phyloP scores from a whole-genome alignment of 345 rosid species.

The Citropsis articulata region DNA sequence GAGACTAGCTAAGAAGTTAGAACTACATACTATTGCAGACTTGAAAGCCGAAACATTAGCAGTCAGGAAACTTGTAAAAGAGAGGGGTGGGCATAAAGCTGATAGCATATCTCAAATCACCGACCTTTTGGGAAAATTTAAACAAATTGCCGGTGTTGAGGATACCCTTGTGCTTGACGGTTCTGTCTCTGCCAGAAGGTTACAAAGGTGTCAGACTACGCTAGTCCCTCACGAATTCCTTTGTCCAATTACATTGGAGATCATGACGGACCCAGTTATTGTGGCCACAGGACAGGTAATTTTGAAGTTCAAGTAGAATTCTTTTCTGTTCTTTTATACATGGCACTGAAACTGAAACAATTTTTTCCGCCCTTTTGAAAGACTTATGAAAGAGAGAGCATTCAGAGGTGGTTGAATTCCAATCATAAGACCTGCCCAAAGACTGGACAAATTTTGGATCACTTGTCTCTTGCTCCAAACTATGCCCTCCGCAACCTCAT shows the following conservation, averaged over 20 bases:
- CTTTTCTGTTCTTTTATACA: background rate
- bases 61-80: conserved; percentile 34
- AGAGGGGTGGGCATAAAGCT: conserved; percentile 32
- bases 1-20: conserved; percentile 55
- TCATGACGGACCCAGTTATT: conserved; percentile 67
- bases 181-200: conserved; percentile 28
- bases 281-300: conserved; percentile 71
- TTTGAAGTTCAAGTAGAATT: background rate
- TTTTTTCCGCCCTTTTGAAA: conserved; percentile 9
- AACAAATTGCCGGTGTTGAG: conserved; percentile 44
- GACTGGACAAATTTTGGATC: conserved; percentile 50
- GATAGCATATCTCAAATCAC: conserved; percentile 39
- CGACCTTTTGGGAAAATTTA: conserved; percentile 45
- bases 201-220: conserved; percentile 35
- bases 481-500: conserved; percentile 57
- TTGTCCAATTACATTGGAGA: conserved; percentile 55
- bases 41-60: conserved; percentile 46
- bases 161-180: conserved; percentile 33
- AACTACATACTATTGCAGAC: conserved; percentile 47
- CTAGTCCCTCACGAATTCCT: conserved; percentile 53
- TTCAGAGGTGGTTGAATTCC: conserved; percentile 55
- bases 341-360: conserved; percentile 4
- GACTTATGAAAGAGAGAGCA: conserved; percentile 66
- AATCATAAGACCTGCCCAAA: conserved; percentile 58
- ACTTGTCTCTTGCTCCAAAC: conserved; percentile 52